Base-by-base conservation (phyloP, 192 early-diverging fungal genomes). In the Coemansia nantahalensis region DNA sequence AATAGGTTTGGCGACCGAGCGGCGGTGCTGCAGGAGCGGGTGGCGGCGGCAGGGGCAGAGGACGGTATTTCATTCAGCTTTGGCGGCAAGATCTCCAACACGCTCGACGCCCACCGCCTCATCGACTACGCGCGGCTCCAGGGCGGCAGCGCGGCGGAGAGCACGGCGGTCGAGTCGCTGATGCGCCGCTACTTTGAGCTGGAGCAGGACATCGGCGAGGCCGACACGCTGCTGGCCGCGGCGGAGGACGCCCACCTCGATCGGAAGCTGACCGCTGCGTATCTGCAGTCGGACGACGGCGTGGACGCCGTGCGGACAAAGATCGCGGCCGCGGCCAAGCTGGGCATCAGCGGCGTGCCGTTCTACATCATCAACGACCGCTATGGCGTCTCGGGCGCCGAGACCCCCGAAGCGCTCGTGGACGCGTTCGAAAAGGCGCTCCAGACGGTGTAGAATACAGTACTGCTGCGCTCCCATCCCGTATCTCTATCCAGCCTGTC, bases 151-250 rank as follows among this genome's bases (percentile, higher is more conserved):
- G 56, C 36, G 10, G 73, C 75, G 17, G 80, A 89, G 60, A 58
- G 80, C 15, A 65, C 71, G 41, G 70, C 84, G 2, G 78, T 87
- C 17, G 80, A 83, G 12, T 72, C 80, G 44, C 47, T 93, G 31
- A 80, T 88, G 24, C 56, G 68, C 21, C 58, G 80, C 8, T 93
- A 91, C 54, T 87, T 87, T 77, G 90, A 93, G 68, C 45, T 82
- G 22, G 78, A 81, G 41, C 62, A 83, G 59, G 84, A 87, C 59
- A 75, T 89, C 43, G 80, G 79, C 37, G 83, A 87, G 33, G 34
- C 52, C n/a, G 59, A 83, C 0, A 78, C 81, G 1, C 57, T 93
- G 30, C 69, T 80, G 14, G 71, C 54, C 4, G 79, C 70, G 8
- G 88, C 84, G 5, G 79, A 51, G 17, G 76, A 75, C 31, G 84